These are phyloP conservation scores for Raffaelea deltoideospora DNA, from an alignment of 2,329 filamentous ascomycete species.

Conservation along the genomic window DNA sequence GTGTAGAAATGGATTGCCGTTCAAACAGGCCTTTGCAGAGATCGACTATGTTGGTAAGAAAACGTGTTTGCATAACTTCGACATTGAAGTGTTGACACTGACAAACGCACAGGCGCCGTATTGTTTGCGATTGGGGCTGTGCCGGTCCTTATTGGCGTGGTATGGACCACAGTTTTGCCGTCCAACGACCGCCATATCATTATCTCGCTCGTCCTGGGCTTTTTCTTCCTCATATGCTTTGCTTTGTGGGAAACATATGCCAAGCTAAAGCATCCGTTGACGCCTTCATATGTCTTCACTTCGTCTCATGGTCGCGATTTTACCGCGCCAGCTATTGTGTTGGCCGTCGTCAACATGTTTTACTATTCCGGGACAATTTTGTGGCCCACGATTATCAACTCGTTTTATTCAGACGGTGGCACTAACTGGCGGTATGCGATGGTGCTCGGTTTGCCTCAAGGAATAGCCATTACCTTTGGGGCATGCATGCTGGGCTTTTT, in stretches of 20 bases:
- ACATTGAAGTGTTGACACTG: too few relatives aligned
- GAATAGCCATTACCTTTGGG: conserved; percentile 27
- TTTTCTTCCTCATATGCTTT: conserved; percentile 19
- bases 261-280: conserved; percentile 22
- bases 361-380: conserved; percentile 32
- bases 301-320: conserved; percentile 28
- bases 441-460: conserved; percentile 25
- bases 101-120: too few relatives aligned
- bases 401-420: conserved; percentile 23
- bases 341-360: conserved; percentile 33
- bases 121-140: conserved; percentile 21
- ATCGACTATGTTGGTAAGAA: conserved; percentile 25
- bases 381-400: conserved; percentile 30
- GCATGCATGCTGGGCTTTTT: conserved; percentile 24
- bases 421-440: conserved; percentile 19
- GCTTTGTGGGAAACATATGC: conserved; percentile 23
- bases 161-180: conserved; percentile 20
- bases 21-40: conserved; percentile 18
- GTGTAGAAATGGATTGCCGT: too few relatives aligned
- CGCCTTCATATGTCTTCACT: conserved; percentile 28
- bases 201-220: conserved; percentile 20
- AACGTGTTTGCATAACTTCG: too few relatives aligned
- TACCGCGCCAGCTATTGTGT: conserved; percentile 27
- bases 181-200: conserved; percentile 22
- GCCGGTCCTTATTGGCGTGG: conserved; percentile 23